phyloP scores from a whole-genome alignment of 371 early-diverging fungal genomes.

The Synchytrium microbalum region DNA sequence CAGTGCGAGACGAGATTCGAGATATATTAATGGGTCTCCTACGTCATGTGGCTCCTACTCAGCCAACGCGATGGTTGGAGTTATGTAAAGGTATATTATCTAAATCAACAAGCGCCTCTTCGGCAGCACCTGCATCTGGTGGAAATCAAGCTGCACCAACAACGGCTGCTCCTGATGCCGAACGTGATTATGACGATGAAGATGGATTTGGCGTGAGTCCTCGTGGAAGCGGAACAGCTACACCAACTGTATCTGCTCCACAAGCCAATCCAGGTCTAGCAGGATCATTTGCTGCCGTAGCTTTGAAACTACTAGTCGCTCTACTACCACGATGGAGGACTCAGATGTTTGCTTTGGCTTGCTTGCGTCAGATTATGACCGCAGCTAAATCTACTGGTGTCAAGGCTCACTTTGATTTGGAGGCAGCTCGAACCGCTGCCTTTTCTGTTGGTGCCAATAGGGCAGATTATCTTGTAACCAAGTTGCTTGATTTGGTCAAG shows the following conservation, averaged over 20 bases:
- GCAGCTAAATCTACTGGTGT: constrained; percentile 49
- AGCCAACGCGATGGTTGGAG: constrained; percentile 78
- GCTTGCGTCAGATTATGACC: constrained; percentile 59
- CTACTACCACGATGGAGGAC: constrained; percentile 84
- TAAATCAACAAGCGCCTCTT: constrained; percentile 26
- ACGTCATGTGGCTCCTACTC: constrained; percentile 58
- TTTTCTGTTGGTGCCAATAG: background rate
- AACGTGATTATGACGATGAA: constrained; percentile 21
- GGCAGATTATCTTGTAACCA: constrained; percentile 64
- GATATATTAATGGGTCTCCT: constrained; percentile 70
- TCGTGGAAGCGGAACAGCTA: constrained; percentile 13
- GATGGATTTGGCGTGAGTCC: constrained; percentile 9
- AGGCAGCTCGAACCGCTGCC: constrained; percentile 50
- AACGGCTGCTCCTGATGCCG: constrained; percentile 4
- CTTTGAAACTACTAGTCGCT: constrained; percentile 22
- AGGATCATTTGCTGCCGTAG: constrained; percentile 3
- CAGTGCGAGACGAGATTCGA: constrained; percentile 65
- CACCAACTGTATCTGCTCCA: constrained; percentile 20
- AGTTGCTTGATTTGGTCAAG: constrained; percentile 72
- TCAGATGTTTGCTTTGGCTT: constrained; percentile 71
- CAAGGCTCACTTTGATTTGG: constrained; percentile 63
- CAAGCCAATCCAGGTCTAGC: background rate
- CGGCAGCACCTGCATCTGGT: constrained; percentile 13
- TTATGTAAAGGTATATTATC: constrained; percentile 71
- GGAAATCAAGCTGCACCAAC: background rate